These are phyloP conservation scores for Calonectria honghensis DNA, from an alignment of 2,329 filamentous ascomycete species.

Conservation along the genomic window DNA sequence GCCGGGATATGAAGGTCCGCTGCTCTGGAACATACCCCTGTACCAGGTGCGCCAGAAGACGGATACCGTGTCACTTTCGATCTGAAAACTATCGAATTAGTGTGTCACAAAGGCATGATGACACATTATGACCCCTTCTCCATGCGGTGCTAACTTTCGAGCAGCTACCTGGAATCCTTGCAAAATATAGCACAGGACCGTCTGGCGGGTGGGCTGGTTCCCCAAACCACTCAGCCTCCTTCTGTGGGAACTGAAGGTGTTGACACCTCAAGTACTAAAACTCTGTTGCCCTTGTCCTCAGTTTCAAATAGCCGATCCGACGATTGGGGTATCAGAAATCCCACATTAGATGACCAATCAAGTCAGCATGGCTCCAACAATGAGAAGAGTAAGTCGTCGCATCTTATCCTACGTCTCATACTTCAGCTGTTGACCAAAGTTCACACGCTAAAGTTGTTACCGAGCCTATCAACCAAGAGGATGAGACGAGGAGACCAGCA, in stretches of 20 bases:
- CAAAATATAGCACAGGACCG: conserved; percentile 3
- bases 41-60: not conserved
- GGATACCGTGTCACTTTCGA: conserved; percentile 21
- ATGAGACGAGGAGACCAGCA: not conserved
- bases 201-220: not conserved
- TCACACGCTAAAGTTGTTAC: not conserved
- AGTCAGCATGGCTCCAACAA: not conserved
- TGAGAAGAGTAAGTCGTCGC: not conserved
- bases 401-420: not conserved
- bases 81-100: conserved; percentile 7
- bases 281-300: not conserved
- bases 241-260: not conserved
- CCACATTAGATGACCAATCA: not conserved
- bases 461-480: not conserved
- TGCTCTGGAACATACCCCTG: conserved; percentile 20
- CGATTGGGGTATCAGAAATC: not conserved
- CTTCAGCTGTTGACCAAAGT: not conserved
- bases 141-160: not conserved
- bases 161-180: conserved; percentile 1
- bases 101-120: conserved; percentile 4
- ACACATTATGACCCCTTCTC: not conserved
- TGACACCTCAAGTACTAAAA: not conserved
- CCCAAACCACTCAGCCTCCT: not conserved
- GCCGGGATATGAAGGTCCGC: conserved; percentile 16
- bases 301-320: not conserved